Base-by-base conservation (phyloP, 2,329 filamentous ascomycete species). In the Cytospora paraplurivora region DNA sequence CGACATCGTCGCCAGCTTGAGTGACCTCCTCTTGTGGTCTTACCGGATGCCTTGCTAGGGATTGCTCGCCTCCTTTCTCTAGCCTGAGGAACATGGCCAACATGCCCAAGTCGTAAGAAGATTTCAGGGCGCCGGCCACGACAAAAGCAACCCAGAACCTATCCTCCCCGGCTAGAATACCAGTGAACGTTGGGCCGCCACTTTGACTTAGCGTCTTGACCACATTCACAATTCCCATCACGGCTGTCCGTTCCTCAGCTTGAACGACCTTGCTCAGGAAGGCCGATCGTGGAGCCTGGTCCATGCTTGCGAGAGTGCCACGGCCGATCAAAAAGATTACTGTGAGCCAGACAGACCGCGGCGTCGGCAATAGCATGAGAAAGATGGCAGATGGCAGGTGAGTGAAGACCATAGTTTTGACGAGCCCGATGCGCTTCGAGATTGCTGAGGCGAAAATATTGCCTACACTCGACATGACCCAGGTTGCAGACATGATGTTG, bases 341-440 rank as follows among this genome's bases (percentile, higher is more conserved):
- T 0, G 88, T 59, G 32, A 87, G 66, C 12, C 77, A 77, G 0
- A 86, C 75, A 4, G 79, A 77, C 21, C 77, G 73, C 0, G 87
- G 85, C 0, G 88, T 69, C 0, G 86, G 84, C 27, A 92, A 85
- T 21, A 91, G 74, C 15, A 84, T 78, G 1, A 91, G 80, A 67
- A 87, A 88, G 33, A 91, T 74, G 8, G 88, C 80, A 0, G 88
- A 90, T 0, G 89, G 89, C 0, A 92, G 77, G 68, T 92, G 88
- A 0, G 88, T 91, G 70, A 90, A 89, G 10, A 90, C 88, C 89
- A 92, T 92, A 1, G 88, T 91, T 79, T 86, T 87, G 52, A 91
- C 82, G 41, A 92, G 84, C 7, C 85, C 85, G 44, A 86, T 75
- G 6, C 83, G 76, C 34, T 81, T 82, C 7, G 84, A 81, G 1